A percentile compares a stretch with the other conserved stretches of the same genome.
These are phyloP conservation scores for Cyclocybe cylindracea DNA, from an alignment of 768 basidiomycete genomes.

Conservation along the genomic window DNA sequence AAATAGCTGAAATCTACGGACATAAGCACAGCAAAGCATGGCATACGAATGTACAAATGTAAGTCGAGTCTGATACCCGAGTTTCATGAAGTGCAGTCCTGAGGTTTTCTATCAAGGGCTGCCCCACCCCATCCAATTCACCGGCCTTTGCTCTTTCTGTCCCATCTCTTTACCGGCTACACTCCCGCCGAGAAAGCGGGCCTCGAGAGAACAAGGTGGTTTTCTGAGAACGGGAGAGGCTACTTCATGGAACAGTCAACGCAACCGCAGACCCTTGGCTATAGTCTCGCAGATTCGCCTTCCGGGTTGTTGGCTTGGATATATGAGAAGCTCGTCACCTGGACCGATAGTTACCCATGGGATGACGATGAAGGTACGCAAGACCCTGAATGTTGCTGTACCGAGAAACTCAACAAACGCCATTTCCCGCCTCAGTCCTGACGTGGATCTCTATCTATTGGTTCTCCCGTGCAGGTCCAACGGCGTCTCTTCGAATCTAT, in stretches of 20 bases:
- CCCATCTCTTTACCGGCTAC: conserved; percentile 24
- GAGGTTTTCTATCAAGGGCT: not conserved
- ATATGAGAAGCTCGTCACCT: conserved; percentile 49
- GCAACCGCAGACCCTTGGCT: conserved; percentile 55
- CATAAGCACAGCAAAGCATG: conserved; percentile 46
- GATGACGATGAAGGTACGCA: conserved; percentile 51
- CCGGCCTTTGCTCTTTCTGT: conserved; percentile 22
- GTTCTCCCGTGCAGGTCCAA: conserved; percentile 60
- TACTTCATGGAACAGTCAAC: conserved; percentile 44
- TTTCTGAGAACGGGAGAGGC: conserved; percentile 30
- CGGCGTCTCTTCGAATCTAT: conserved; percentile 60
- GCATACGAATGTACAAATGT: conserved; percentile 50
- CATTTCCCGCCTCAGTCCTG: conserved; percentile 39
- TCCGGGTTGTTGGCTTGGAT: conserved; percentile 56
- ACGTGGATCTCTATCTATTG: conserved; percentile 60
- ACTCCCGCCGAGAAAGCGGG: conserved; percentile 36
- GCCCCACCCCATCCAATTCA: conserved; percentile 18
- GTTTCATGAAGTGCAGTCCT: not conserved
- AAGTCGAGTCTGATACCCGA: conserved; percentile 6
- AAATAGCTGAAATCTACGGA: conserved; percentile 28
- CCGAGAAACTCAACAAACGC: not conserved
- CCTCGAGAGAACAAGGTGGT: conserved; percentile 29
- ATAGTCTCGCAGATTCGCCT: conserved; percentile 60
- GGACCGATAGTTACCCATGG: conserved; percentile 58
- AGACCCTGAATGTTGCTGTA: not conserved